These are phyloP conservation scores for Neurospora sp. DNA, from an alignment of 495 filamentous ascomycete species.

Conservation along the genomic window DNA sequence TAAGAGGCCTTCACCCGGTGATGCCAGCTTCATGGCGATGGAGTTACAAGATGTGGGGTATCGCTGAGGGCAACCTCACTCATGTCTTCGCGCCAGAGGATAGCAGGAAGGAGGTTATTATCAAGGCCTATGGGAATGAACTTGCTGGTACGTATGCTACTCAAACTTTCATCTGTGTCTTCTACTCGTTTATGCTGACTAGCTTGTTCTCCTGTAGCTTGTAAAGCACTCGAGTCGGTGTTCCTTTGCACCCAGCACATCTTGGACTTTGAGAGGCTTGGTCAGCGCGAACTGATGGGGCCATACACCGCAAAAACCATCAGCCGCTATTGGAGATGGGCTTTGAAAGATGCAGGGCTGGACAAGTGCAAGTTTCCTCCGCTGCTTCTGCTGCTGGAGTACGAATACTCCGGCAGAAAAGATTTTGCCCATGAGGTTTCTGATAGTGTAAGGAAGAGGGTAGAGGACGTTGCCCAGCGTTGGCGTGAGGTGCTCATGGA, in stretches of 20 bases:
- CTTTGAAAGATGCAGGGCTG: constrained; percentile 13
- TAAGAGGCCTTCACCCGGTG: constrained; percentile 24
- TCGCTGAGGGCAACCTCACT: constrained; percentile 15
- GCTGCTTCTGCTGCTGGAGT: constrained; percentile 12
- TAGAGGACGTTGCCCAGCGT: constrained; percentile 7
- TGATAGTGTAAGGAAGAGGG: constrained; percentile 7
- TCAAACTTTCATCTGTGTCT: background rate
- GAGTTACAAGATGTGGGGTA: constrained; percentile 22
- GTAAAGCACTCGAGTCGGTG: constrained; percentile 20
- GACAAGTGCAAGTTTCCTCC: constrained; percentile 3
- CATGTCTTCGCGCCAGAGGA: constrained; percentile 15
- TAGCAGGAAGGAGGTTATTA: constrained; percentile 18
- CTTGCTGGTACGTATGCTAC: constrained; percentile 12
- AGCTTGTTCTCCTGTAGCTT: constrained; percentile 4
- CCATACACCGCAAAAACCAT: constrained; percentile 13
- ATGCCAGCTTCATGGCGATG: constrained; percentile 22
- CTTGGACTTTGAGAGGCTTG: constrained; percentile 19
- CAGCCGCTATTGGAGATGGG: constrained; percentile 18
- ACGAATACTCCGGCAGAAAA: constrained; percentile 2
- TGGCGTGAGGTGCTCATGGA: constrained; percentile 13
- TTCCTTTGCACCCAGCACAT: constrained; percentile 22
- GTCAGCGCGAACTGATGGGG: constrained; percentile 9
- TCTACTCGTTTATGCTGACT: background rate
- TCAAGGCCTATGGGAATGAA: constrained; percentile 16
- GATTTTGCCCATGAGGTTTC: constrained; percentile 9